Percentiles rank a stretch among this genome's conserved stretches.
Conservation (phyloP, 371 early-diverging fungal genomes). For the Sporodiniella umbellata region DNA sequence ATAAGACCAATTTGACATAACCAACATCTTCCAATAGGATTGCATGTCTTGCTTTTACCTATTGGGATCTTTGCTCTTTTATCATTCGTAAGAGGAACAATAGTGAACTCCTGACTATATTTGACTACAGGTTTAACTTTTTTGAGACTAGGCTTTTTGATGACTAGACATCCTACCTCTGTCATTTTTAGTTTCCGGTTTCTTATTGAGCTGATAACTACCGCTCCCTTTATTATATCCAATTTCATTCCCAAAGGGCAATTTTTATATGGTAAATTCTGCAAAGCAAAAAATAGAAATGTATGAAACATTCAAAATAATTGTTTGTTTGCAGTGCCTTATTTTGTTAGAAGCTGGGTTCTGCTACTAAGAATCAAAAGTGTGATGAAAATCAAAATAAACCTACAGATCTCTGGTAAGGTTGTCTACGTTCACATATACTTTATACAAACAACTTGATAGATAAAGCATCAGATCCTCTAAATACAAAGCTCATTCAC, state of each 20-base stretch:
- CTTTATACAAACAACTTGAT: slow-evolving; percentile 1
- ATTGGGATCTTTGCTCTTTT: slow-evolving; percentile 33
- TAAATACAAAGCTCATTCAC: slow-evolving; percentile 55
- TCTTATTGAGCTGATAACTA: slow-evolving; percentile 48
- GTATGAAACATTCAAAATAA: too few species aligned
- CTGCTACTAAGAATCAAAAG: slow-evolving; percentile 52
- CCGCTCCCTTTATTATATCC: slow-evolving; percentile 47
- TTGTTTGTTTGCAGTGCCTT: slow-evolving; percentile 35
- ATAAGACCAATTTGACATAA: too few species aligned
- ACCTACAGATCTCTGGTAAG: slow-evolving; percentile 42
- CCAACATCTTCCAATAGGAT: neutral
- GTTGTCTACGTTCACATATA: neutral
- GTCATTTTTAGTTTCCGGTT: slow-evolving; percentile 42
- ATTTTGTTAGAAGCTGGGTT: slow-evolving; percentile 56
- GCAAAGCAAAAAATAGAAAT: too few species aligned
- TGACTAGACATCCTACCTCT: slow-evolving; percentile 20
- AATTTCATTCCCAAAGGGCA: slow-evolving; percentile 45
- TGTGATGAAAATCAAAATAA: slow-evolving; percentile 52
- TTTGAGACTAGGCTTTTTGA: slow-evolving; percentile 15
- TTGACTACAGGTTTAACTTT: neutral
- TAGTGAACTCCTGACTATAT: too few species aligned
- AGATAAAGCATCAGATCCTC: slow-evolving; percentile 48
- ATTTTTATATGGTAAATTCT: slow-evolving; percentile 37
- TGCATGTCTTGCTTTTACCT: slow-evolving; percentile 33
- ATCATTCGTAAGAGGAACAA: slow-evolving; percentile 29